These are phyloP conservation scores for Saccharomycopsis lassenensis DNA, from an alignment of 805 yeast species.

Conservation along the genomic window DNA sequence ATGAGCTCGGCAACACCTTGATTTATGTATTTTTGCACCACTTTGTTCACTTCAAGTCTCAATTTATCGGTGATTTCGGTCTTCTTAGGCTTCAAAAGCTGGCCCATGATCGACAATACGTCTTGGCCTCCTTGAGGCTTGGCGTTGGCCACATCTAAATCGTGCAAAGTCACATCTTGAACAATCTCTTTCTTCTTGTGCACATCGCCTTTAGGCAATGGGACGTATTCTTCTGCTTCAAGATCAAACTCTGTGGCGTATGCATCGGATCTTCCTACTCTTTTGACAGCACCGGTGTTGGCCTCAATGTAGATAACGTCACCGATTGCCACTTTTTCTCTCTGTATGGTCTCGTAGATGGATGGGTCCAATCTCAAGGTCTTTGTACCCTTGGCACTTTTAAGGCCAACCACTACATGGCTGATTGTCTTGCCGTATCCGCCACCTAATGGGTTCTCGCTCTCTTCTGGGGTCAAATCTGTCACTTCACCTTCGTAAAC, in stretches of 20 bases:
- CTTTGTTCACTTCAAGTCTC: slow-evolving; percentile 88
- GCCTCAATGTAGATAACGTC: slow-evolving; percentile 97
- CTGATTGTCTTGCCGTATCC: slow-evolving; percentile 96
- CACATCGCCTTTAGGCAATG: slow-evolving; percentile 97
- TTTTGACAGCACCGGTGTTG: slow-evolving; percentile 92
- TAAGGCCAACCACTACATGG: slow-evolving; percentile 88
- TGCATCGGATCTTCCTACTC: slow-evolving; percentile 98
- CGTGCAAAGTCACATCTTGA: slow-evolving; percentile 94
- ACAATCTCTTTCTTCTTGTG: slow-evolving; percentile 97
- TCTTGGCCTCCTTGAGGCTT: slow-evolving; percentile 97
- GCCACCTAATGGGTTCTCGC: slow-evolving; percentile 92
- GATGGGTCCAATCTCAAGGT: slow-evolving; percentile 83
- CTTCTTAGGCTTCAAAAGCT: slow-evolving; percentile 87
- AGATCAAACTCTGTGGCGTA: slow-evolving; percentile 97
- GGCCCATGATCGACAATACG: slow-evolving; percentile 93
- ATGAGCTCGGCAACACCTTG: slow-evolving; percentile 97
- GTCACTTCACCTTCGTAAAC: slow-evolving; percentile 98
- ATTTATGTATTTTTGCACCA: slow-evolving; percentile 90
- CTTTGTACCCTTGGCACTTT: slow-evolving; percentile 86
- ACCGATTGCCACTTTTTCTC: slow-evolving; percentile 89
- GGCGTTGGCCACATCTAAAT: slow-evolving; percentile 91
- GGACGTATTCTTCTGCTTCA: slow-evolving; percentile 97
- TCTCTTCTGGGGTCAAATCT: slow-evolving; percentile 90
- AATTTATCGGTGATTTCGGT: slow-evolving; percentile 95
- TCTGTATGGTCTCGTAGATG: slow-evolving; percentile 87